phyloP scores from a whole-genome alignment of 305 asterid genomes.

The Solanum hybrid region DNA sequence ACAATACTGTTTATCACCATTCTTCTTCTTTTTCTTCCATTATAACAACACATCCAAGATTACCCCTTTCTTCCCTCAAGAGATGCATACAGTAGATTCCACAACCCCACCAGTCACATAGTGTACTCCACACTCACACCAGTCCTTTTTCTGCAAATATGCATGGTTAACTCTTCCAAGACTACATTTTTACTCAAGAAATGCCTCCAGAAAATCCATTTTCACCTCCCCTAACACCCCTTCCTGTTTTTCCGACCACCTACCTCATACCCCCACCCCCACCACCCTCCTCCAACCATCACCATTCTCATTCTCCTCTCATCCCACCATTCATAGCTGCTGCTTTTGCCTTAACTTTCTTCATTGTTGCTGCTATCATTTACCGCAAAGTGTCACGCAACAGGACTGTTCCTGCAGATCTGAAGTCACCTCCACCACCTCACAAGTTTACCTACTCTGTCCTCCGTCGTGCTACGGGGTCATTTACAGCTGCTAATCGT shows the following conservation, averaged over 20 bases:
- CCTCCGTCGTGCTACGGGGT: conserved; percentile 54
- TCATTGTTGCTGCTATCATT: conserved; percentile 33
- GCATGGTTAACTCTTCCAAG: not conserved
- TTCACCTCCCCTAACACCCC: conserved; percentile 24
- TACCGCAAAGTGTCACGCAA: conserved; percentile 65
- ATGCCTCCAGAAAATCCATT: conserved; percentile 42
- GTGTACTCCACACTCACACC: not conserved
- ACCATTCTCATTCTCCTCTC: conserved; percentile 20
- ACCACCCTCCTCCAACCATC: conserved; percentile 16
- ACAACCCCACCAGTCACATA: not conserved
- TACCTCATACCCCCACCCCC: conserved; percentile 24
- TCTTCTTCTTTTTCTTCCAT: not conserved
- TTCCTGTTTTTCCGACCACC: conserved; percentile 19
- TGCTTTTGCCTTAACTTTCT: conserved; percentile 28
- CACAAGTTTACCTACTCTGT: conserved; percentile 46
- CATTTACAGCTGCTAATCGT: conserved; percentile 52
- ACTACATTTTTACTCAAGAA: conserved; percentile 4
- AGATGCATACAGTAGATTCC: not conserved
- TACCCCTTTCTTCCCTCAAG: not conserved
- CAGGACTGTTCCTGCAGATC: conserved; percentile 76
- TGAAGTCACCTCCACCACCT: conserved; percentile 52
- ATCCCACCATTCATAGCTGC: conserved; percentile 50
- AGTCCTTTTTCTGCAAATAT: conserved; percentile 15
- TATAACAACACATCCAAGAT: not conserved
- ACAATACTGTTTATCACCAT: not conserved